A percentile compares a stretch with the other conserved stretches of the same genome.
phyloP scores from a whole-genome alignment of 2,329 filamentous ascomycete species.

The Clarireedia monteithiana region DNA sequence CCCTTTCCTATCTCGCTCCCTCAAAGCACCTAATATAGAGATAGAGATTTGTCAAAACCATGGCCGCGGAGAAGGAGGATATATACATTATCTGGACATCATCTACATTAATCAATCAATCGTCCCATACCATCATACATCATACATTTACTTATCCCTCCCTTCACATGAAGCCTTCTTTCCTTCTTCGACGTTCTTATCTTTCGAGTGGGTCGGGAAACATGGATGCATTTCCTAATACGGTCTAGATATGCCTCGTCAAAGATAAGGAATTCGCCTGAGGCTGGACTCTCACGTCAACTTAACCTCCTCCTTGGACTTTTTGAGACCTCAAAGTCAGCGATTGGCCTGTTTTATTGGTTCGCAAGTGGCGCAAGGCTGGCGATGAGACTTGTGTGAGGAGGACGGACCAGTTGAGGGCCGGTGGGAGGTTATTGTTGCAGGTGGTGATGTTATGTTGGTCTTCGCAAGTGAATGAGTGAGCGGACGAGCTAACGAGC shows the following conservation, averaged over 20 bases:
- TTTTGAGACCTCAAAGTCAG: not conserved
- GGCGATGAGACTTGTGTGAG: no score
- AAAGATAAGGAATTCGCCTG: constrained; percentile 4
- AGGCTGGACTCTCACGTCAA: not conserved
- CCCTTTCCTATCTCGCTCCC: no score
- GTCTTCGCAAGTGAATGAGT: no score
- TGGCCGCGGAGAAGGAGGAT: constrained; percentile 4
- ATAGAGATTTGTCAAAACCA: no score
- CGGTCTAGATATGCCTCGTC: constrained; percentile 1
- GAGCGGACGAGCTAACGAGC: no score
- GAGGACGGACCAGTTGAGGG: no score
- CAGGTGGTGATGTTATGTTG: no score
- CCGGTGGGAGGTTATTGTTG: no score
- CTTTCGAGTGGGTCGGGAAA: not conserved
- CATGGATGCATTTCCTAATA: not conserved
- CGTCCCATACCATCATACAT: not conserved
- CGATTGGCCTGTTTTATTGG: not conserved
- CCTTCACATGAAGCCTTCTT: not conserved
- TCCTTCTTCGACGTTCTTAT: not conserved
- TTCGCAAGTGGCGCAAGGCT: no score
- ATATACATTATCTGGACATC: not conserved
- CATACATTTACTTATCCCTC: not conserved
- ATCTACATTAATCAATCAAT: not conserved
- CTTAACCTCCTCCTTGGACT: not conserved
- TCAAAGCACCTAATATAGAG: no score